A percentile compares a stretch with the other conserved stretches of the same genome.
These are phyloP conservation scores for Pythium aristosporum DNA, from an alignment of 352 stramenopile genomes.

Conservation along the genomic window DNA sequence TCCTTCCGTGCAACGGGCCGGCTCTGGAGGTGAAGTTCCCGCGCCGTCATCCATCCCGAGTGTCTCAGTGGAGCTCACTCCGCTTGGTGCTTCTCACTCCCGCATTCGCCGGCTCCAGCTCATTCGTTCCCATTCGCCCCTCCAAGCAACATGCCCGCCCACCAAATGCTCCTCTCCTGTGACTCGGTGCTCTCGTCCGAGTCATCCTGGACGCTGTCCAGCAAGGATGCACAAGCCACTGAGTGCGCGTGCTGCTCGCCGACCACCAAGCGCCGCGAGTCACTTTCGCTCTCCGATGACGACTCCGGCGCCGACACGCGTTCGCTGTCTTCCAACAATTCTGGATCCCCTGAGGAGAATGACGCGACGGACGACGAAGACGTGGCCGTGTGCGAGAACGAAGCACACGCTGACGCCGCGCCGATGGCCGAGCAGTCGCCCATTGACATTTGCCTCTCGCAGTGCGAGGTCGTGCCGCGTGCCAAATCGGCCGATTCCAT, in stretches of 20 bases:
- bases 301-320: not conserved
- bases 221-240: not conserved
- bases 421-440: slow-evolving; percentile 17
- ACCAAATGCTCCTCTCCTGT: slow-evolving; percentile 1
- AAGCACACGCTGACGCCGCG: not conserved
- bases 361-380: not conserved
- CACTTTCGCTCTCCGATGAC: not conserved
- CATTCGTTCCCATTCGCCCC: too few species aligned
- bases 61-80: too few species aligned
- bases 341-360: not conserved
- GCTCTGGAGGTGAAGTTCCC: too few species aligned
- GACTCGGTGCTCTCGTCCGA: slow-evolving; percentile 11
- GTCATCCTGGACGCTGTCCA: slow-evolving; percentile 9
- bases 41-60: too few species aligned
- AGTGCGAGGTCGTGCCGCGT: not conserved
- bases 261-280: not conserved
- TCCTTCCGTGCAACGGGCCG: too few species aligned
- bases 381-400: not conserved
- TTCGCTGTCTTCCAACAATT: not conserved
- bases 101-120: too few species aligned
- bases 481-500: not conserved
- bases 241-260: slow-evolving; percentile 2
- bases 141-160: too few species aligned
- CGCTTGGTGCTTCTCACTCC: too few species aligned
- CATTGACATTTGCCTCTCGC: slow-evolving; percentile 11